Base-by-base conservation (phyloP, 1,139 yeast species). In the Yamadazyma friedrichii region DNA sequence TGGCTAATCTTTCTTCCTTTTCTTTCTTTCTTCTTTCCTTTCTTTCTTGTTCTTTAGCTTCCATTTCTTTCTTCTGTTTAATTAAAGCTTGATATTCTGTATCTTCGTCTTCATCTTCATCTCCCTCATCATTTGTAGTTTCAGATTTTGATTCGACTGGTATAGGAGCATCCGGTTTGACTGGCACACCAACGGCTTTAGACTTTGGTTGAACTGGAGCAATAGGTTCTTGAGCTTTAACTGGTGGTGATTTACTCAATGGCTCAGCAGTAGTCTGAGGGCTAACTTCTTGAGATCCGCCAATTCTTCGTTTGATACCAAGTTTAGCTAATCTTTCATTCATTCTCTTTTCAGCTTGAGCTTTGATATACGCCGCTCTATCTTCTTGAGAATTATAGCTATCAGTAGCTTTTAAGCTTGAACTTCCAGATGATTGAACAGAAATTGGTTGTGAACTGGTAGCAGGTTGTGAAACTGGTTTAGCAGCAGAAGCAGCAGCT, bases 301-400 rank as follows among this genome's bases (percentile, higher is more conserved):
- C 50, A 40, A 55, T 53, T 43, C 53, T 60, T 49, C 84, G 71
- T 25, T 77, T 68, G 40, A 88, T 80, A 1, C 97, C 97, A 44
- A 91, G 74, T 49, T 85, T 86, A 1, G 96, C 96, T 57, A 89
- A 72, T 53, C 94, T 74, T 54, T 89, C 97, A 48, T 82, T 84
- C 95, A 91, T 89, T 55, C 88, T 78, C 61, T 84, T 81, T 52
- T 86, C 88, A 0, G 98, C 98, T 55, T 88, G 95, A 10, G 93
- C 96, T 58, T 88, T 88, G 45, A 89, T 84, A 51, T 82, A 82
- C 6, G 91, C 91, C 6, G 94, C 78, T 50, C 96, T 75, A 43
- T 88, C 95, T 51, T 80, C 86, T 9, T 76, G 74, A 12, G 70
- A 65, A 15, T 51, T 59, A 50, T 67, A 69, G 9, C 53, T 52